These are phyloP conservation scores for Aspergillus biplanus DNA, from an alignment of 495 filamentous ascomycete species.

Conservation along the genomic window DNA sequence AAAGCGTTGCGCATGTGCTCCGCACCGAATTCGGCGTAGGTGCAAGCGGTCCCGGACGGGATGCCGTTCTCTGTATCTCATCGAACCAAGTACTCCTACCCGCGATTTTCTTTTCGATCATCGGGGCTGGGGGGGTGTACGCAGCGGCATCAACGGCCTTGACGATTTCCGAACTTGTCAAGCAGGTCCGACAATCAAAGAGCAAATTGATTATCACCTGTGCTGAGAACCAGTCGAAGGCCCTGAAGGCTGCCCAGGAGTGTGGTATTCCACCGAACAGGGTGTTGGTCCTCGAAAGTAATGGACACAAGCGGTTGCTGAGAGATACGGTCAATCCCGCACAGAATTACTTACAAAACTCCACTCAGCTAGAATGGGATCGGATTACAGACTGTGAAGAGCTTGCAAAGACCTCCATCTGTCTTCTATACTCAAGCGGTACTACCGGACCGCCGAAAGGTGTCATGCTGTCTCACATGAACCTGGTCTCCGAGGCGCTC, in stretches of 20 bases:
- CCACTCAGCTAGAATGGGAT: conserved; percentile 17
- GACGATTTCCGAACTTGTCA: conserved; percentile 13
- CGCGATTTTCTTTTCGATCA: conserved; percentile 17
- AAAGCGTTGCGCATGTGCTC: conserved; percentile 18
- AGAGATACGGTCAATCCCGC: conserved; percentile 5
- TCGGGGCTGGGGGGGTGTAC: conserved; percentile 24
- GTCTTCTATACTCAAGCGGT: conserved; percentile 43
- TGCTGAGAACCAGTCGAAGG: conserved; percentile 16
- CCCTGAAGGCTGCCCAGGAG: conserved; percentile 11
- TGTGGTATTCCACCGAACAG: conserved; percentile 12
- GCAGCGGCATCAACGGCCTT: conserved; percentile 23
- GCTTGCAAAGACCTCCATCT: conserved; percentile 18
- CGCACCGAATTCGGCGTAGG: conserved; percentile 20
- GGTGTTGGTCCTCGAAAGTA: conserved; percentile 23
- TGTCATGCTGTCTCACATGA: conserved; percentile 74
- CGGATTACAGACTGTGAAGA: conserved; percentile 12
- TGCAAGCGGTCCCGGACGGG: conserved; percentile 10
- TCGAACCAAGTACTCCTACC: conserved; percentile 23
- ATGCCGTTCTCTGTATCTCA: conserved; percentile 24
- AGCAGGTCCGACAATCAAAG: conserved; percentile 17
- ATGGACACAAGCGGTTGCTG: conserved; percentile 16
- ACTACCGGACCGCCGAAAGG: conserved; percentile 85
- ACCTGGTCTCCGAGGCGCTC: conserved; percentile 68
- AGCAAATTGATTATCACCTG: conserved; percentile 20
- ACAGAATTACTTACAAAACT: conserved; percentile 14